Evolutionary conservation across 495 filamentous ascomycete species (phyloP).

Genomic region (Tuber magnatum): DNA sequence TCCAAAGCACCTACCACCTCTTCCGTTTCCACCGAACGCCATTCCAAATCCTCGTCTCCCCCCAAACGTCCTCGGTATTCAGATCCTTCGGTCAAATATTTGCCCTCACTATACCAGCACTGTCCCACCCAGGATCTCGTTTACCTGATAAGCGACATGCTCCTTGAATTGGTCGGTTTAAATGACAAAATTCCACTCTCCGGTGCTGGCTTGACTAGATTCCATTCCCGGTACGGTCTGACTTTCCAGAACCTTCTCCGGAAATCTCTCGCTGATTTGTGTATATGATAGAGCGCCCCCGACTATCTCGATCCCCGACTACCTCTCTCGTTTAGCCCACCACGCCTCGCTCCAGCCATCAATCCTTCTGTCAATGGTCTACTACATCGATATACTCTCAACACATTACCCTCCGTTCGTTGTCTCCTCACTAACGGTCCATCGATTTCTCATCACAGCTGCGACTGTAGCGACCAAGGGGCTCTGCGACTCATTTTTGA

Average conservation of each 20-base stretch:
- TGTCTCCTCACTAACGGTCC: constrained; percentile 87
- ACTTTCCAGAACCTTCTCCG: constrained; percentile 13
- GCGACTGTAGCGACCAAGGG: constrained; percentile 95
- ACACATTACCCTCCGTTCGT: constrained; percentile 86
- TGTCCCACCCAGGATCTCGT: constrained; percentile 79
- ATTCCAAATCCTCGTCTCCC: constrained; percentile 42
- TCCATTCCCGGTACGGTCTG: constrained; percentile 70
- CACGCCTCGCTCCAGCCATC: constrained; percentile 90
- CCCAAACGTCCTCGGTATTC: constrained; percentile 51
- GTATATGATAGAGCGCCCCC: constrained; percentile 63
- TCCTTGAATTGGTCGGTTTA: constrained; percentile 82
- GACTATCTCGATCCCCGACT: constrained; percentile 86
- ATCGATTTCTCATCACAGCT: constrained; percentile 91
- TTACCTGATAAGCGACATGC: constrained; percentile 85
- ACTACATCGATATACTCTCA: constrained; percentile 95
- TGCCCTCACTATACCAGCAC: constrained; percentile 70
- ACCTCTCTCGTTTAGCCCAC: constrained; percentile 81
- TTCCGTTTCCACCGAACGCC: constrained; percentile 42
- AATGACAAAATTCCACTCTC: constrained; percentile 84
- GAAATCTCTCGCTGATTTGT: constrained; percentile 20
- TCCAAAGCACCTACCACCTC: constrained; percentile 40
- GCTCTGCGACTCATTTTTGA: constrained; percentile 94
- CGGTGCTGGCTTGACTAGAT: constrained; percentile 77
- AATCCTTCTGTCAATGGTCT: constrained; percentile 98
- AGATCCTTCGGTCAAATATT: constrained; percentile 55